Conservation (phyloP, 2,329 filamentous ascomycete species). For the Aspergillus sp. region DNA sequence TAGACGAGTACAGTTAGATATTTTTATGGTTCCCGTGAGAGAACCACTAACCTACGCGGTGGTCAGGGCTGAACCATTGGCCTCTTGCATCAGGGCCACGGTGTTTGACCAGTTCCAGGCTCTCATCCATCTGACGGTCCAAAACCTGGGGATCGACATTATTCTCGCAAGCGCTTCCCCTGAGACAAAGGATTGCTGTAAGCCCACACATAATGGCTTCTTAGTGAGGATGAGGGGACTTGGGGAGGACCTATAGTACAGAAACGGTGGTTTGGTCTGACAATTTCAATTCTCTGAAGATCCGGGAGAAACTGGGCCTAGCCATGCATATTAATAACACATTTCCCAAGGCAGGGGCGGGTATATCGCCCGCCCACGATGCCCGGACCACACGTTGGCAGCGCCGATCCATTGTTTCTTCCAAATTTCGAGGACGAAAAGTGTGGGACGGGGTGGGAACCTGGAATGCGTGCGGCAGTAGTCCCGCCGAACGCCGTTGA, state of each 20-base stretch:
- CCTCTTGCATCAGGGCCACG: constrained; percentile 49
- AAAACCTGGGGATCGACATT: neutral
- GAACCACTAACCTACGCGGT: constrained; percentile 37
- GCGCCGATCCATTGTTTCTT: neutral
- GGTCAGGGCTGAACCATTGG: constrained; percentile 48
- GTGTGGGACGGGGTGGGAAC: neutral
- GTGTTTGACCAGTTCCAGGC: constrained; percentile 43
- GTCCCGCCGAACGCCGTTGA: neutral
- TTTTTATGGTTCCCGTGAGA: neutral
- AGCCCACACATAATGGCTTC: constrained; percentile 11
- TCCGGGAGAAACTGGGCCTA: neutral
- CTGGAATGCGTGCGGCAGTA: neutral
- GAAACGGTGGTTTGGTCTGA: neutral
- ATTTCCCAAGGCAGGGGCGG: neutral
- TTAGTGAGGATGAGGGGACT: neutral
- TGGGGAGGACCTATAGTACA: neutral
- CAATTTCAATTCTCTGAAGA: neutral
- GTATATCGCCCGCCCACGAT: neutral
- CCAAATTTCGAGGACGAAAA: neutral
- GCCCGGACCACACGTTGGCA: neutral
- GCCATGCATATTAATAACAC: neutral
- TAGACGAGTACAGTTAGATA: neutral
- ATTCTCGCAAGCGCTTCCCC: neutral
- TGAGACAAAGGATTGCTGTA: constrained; percentile 12
- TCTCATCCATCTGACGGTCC: constrained; percentile 23